A percentile compares a stretch with the other conserved stretches of the same genome.
phyloP scores from a whole-genome alignment of 495 filamentous ascomycete species.

The Penicillium coffeae region DNA sequence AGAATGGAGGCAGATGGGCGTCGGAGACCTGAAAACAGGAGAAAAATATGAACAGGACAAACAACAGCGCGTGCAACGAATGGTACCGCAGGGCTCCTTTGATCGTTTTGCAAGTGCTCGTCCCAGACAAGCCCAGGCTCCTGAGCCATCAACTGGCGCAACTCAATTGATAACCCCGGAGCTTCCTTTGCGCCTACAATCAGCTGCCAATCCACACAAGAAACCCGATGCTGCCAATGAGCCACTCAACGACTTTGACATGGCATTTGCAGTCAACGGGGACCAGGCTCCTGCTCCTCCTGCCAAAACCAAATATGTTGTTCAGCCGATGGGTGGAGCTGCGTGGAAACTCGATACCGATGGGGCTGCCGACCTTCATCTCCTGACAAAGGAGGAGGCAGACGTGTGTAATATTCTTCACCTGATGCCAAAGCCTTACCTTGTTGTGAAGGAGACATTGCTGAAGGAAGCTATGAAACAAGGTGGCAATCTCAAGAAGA shows the following conservation, averaged over 20 bases:
- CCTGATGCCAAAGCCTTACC: conserved; percentile 86
- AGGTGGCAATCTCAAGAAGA: conserved; percentile 86
- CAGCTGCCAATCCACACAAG: conserved; percentile 31
- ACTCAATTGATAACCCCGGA: conserved; percentile 73
- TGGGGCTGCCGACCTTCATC: conserved; percentile 73
- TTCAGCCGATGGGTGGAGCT: conserved; percentile 50
- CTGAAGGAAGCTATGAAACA: conserved; percentile 84
- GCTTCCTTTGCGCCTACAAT: conserved; percentile 58
- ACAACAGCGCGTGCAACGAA: conserved; percentile 63
- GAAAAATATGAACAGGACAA: conserved; percentile 97
- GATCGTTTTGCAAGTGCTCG: conserved; percentile 68
- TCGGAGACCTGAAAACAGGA: conserved; percentile 77
- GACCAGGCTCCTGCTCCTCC: conserved; percentile 41
- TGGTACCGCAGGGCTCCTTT: conserved; percentile 69
- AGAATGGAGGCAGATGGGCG: conserved; percentile 84
- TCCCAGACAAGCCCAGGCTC: conserved; percentile 49
- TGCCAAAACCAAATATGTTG: conserved; percentile 44
- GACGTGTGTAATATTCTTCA: conserved; percentile 80
- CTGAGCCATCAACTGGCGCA: conserved; percentile 69
- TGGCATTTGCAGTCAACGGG: conserved; percentile 39
- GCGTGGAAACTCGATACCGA: conserved; percentile 71
- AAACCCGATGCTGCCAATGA: conserved; percentile 28
- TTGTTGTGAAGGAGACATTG: conserved; percentile 87
- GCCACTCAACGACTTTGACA: conserved; percentile 41
- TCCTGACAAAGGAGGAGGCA: conserved; percentile 78